A percentile compares a stretch with the other conserved stretches of the same genome.
Conservation (phyloP, 768 basidiomycete species). For the Agrocybe chaxingu region DNA sequence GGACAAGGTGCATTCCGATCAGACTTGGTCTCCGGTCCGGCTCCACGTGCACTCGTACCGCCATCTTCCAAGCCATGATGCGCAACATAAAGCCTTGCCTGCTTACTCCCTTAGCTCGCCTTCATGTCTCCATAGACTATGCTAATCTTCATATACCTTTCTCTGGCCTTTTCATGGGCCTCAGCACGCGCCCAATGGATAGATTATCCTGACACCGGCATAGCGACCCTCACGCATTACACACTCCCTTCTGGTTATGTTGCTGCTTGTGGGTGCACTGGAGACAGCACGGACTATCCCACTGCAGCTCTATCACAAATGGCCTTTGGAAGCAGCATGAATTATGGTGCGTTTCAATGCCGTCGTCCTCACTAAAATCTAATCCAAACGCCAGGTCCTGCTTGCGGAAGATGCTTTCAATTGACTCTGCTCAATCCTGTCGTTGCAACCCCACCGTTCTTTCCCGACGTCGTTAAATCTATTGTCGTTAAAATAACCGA, state of each 20-base stretch:
- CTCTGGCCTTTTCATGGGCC: slow-evolving; percentile 5
- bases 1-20: too few relatives aligned
- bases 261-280: slow-evolving; percentile 76
- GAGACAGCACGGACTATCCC: slow-evolving; percentile 64
- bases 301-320: slow-evolving; percentile 79
- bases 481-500: slow-evolving; percentile 80
- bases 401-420: slow-evolving; percentile 78
- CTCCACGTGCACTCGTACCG: neutral
- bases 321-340: slow-evolving; percentile 73
- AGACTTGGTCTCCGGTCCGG: too few relatives aligned
- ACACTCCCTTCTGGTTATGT: slow-evolving; percentile 51
- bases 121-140: slow-evolving; percentile 5
- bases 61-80: slow-evolving; percentile 1
- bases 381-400: slow-evolving; percentile 45
- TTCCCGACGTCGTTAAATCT: slow-evolving; percentile 55
- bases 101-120: neutral
- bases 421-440: slow-evolving; percentile 72
- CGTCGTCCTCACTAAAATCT: slow-evolving; percentile 1
- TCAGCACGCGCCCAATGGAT: slow-evolving; percentile 46
- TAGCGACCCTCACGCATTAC: slow-evolving; percentile 81
- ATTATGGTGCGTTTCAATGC: slow-evolving; percentile 41
- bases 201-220: slow-evolving; percentile 55
- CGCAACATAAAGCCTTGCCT: neutral
- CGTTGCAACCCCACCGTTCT: slow-evolving; percentile 64
- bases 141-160: neutral